Evolutionary conservation across 2,329 filamentous ascomycete species (phyloP).

Genomic region (Claviceps pusilla): DNA sequence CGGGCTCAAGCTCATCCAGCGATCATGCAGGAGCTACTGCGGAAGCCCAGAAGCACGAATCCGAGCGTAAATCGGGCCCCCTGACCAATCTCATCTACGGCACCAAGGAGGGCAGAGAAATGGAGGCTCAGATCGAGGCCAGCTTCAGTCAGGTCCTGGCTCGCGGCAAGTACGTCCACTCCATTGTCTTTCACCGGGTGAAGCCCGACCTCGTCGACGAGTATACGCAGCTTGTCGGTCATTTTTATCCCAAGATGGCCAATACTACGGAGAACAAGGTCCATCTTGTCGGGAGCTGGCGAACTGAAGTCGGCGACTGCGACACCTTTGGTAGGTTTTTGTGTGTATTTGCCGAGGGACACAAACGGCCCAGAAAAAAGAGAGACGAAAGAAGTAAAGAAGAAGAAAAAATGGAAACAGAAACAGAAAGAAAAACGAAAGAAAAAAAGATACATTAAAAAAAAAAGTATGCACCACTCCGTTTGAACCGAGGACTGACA

Average conservation of each 20-base stretch:
- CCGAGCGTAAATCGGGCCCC: conserved; percentile 53
- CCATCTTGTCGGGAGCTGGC: conserved; percentile 92
- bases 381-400: too few relatives aligned
- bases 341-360: too few relatives aligned
- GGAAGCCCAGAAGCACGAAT: conserved; percentile 40
- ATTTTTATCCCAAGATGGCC: conserved; percentile 87
- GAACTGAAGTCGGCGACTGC: conserved; percentile 91
- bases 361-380: too few relatives aligned
- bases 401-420: too few relatives aligned
- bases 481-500: neutral
- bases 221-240: conserved; percentile 76
- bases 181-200: conserved; percentile 91
- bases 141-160: conserved; percentile 92
- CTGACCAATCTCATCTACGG: conserved; percentile 88
- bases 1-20: conserved; percentile 24
- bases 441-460: neutral
- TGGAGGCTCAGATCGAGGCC: conserved; percentile 89
- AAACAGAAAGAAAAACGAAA: too few relatives aligned
- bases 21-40: conserved; percentile 27
- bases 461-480: neutral
- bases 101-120: conserved; percentile 83
- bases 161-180: conserved; percentile 94
- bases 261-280: conserved; percentile 77
- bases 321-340: conserved; percentile 71
- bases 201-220: conserved; percentile 92